These are phyloP conservation scores for Cochliopodium minus DNA, from an alignment of 208 protist genomes.

Conservation along the genomic window DNA sequence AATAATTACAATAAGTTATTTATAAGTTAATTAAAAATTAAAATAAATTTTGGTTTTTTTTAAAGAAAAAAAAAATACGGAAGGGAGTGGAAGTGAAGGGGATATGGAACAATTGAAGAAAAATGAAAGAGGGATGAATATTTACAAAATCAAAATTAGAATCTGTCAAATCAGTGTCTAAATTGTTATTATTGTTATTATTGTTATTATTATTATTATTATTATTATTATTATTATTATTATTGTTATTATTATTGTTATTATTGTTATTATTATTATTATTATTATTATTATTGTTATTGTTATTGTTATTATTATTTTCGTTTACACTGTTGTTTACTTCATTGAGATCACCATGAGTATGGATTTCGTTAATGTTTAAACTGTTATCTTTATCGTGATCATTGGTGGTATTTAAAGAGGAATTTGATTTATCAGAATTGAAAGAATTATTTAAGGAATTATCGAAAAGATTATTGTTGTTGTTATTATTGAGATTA, in stretches of 20 bases:
- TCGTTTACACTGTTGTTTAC: neutral
- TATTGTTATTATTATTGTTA: conserved; percentile 2
- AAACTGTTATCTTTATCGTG: neutral
- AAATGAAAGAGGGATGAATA: too few species aligned
- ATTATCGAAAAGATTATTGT: neutral
- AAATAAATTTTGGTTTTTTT: too few species aligned
- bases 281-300: conserved; percentile 5
- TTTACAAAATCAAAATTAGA: too few species aligned
- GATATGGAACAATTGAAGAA: too few species aligned
- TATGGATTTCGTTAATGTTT: neutral
- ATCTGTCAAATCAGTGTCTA: too few species aligned
- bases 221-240: conserved; percentile 3
- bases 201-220: conserved; percentile 5
- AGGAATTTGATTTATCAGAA: neutral
- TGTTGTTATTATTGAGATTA: neutral
- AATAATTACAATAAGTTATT: too few species aligned
- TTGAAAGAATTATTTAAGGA: conserved; percentile 1
- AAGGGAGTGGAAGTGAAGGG: too few species aligned
- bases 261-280: conserved; percentile 5
- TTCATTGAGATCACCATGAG: neutral
- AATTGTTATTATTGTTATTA: conserved; percentile 2
- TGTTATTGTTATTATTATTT: conserved; percentile 5
- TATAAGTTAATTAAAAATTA: too few species aligned
- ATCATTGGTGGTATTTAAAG: neutral
- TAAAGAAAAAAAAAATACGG: too few species aligned